Evolutionary conservation across 257 asterid genomes (phyloP), one percentile per base, ranked within the genome.

Genomic region (Verbascum thapsus): DNA sequence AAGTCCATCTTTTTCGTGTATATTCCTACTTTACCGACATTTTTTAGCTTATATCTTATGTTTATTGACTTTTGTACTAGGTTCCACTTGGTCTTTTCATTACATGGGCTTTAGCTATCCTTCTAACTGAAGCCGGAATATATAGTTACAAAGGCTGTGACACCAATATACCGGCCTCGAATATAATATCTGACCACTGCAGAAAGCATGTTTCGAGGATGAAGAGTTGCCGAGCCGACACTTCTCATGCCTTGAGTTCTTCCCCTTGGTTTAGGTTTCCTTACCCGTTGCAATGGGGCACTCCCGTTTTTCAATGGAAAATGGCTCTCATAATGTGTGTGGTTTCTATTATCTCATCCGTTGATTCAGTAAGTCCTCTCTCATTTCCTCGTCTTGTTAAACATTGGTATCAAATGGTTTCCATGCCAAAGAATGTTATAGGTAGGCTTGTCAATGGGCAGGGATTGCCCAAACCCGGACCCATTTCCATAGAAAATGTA

Each of bases 231-330:
- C 88, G 98, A 22, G 92, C 83, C 30, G 98, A 94, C 70, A 80
- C 95, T 10, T 82, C 91, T 58, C 95, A 85, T 45, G 98, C 98
- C 23, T 78, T 90, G 73, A 71, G 75, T 66, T 75, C 95, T 55
- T 72, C 99, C 8, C 95, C 96, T 4, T 94, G 96, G 98, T 94
- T 90, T 74, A 79, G 98, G 70, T 87, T 94, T 78, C 98, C 98
- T 50, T 94, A 85, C 55, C 99, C 99, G 0, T 74, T 94, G 68
- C 99, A 94, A 70, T 94, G 99, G 99, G 99, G 99, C 17, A 82
- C 76, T 10, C 99, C 99, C 3, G 88, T 83, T 69, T 85, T 94
- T 68, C 79, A 75, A 72, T 90, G 97, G 99, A 94, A 87, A 74
- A 87, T 82, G 95, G 96, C 95, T 72, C 81, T 90, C 19, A 90